A percentile compares a stretch with the other conserved stretches of the same genome.
Evolutionary conservation across 139 green algal species (phyloP).

Genomic region (Haematococcus lacustris): DNA sequence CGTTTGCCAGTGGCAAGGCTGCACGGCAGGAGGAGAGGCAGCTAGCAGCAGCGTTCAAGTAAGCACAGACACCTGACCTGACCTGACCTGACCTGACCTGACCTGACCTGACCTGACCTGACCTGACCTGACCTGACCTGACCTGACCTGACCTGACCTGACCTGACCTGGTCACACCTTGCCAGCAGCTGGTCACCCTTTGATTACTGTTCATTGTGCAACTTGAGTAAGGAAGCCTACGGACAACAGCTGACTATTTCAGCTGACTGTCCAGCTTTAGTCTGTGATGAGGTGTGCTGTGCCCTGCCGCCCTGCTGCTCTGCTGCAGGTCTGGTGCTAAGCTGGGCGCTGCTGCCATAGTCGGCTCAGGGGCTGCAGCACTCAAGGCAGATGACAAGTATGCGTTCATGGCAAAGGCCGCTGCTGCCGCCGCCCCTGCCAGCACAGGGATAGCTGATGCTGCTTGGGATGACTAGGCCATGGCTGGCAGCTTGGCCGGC

Average conservation of each 20-base stretch:
- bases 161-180: no score
- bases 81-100: no score
- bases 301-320: background rate
- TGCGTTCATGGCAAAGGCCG: slow-evolving; percentile 46
- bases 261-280: background rate
- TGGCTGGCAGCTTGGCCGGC: no score
- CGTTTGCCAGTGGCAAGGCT: slow-evolving; percentile 76
- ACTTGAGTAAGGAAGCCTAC: background rate
- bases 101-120: no score
- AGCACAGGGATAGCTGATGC: slow-evolving; percentile 50
- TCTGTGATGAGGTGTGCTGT: background rate
- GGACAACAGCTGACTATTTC: background rate
- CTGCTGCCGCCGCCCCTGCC: slow-evolving; percentile 4
- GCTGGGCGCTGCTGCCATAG: slow-evolving; percentile 21
- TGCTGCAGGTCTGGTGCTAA: slow-evolving; percentile 13
- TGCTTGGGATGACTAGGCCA: slow-evolving; percentile 46
- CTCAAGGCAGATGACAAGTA: slow-evolving; percentile 71
- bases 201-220: background rate
- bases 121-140: no score
- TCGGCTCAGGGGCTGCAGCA: slow-evolving; percentile 24
- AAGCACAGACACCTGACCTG: background rate
- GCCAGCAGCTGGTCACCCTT: background rate
- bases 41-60: slow-evolving; percentile 50
- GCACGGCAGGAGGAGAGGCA: slow-evolving; percentile 61
- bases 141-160: no score